phyloP scores from a whole-genome alignment of 1,284 basidiomycete species.

The Ustilago loliicola region DNA sequence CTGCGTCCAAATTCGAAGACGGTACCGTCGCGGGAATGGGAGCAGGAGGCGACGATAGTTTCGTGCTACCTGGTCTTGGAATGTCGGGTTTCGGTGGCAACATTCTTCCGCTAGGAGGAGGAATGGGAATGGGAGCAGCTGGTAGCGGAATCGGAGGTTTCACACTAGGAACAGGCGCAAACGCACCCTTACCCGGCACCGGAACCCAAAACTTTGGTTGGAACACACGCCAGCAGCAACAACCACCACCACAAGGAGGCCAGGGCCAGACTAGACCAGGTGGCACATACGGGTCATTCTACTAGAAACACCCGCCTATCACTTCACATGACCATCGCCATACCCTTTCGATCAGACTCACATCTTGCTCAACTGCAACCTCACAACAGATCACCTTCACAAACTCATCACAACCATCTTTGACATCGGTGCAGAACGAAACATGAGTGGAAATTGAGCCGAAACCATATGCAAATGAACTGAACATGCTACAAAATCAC shows the following conservation, averaged over 20 bases:
- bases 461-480: slow-evolving; percentile 8
- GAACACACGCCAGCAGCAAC: slow-evolving; percentile 12
- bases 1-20: background rate
- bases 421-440: background rate
- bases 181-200: slow-evolving; percentile 20
- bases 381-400: background rate
- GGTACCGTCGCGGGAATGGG: background rate
- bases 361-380: too few species aligned
- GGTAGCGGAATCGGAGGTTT: background rate
- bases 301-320: slow-evolving; percentile 15
- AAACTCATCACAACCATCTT: background rate
- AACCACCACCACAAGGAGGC: slow-evolving; percentile 6
- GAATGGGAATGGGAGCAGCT: background rate
- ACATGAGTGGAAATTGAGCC: background rate
- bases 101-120: background rate
- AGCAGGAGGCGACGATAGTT: slow-evolving; percentile 21
- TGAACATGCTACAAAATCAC: background rate
- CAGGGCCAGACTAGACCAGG: slow-evolving; percentile 21
- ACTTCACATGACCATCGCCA: background rate
- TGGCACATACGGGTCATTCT: slow-evolving; percentile 44
- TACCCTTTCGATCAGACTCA: too few species aligned
- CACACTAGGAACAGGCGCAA: slow-evolving; percentile 36
- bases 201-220: slow-evolving; percentile 14
- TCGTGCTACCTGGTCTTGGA: slow-evolving; percentile 33
- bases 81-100: background rate